Evolutionary conservation across 2,329 filamentous ascomycete genomes (phyloP).

Genomic region (Elsinoe fawcettii): DNA sequence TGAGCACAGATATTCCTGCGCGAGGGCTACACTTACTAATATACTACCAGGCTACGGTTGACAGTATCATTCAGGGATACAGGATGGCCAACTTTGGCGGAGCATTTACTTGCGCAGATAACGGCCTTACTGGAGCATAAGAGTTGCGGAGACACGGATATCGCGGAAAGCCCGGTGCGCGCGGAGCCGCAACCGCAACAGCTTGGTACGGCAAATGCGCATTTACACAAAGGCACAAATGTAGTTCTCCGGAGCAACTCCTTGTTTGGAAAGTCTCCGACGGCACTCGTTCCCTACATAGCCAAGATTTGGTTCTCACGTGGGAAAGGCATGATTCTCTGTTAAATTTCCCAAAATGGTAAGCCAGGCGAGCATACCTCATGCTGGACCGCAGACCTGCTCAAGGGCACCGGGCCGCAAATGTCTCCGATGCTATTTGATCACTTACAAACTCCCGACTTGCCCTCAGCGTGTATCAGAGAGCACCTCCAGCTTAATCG

Average conservation of each 20-base stretch:
- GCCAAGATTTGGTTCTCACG: not conserved
- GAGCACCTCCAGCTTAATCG: too few species aligned
- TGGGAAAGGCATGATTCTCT: not conserved
- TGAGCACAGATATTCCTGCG: constrained; percentile 34
- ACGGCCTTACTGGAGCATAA: constrained; percentile 38
- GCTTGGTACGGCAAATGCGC: not conserved
- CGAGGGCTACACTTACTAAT: constrained; percentile 10
- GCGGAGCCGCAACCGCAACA: not conserved
- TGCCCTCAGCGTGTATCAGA: too few species aligned
- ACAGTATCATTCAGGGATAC: constrained; percentile 69
- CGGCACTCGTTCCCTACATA: not conserved
- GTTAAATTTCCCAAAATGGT: too few species aligned
- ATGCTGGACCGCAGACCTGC: too few species aligned
- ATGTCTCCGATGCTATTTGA: too few species aligned
- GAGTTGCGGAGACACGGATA: not conserved
- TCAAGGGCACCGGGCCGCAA: too few species aligned
- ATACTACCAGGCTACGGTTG: constrained; percentile 42
- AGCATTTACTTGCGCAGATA: constrained; percentile 66
- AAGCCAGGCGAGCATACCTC: too few species aligned
- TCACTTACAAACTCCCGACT: too few species aligned
- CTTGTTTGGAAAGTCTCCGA: not conserved
- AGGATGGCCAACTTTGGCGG: constrained; percentile 55
- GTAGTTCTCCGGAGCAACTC: not conserved
- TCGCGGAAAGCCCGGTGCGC: not conserved
- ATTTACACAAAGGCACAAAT: not conserved